Base-by-base conservation (phyloP, 1,139 yeast genomes). In the Saccharomyces hybrid region DNA sequence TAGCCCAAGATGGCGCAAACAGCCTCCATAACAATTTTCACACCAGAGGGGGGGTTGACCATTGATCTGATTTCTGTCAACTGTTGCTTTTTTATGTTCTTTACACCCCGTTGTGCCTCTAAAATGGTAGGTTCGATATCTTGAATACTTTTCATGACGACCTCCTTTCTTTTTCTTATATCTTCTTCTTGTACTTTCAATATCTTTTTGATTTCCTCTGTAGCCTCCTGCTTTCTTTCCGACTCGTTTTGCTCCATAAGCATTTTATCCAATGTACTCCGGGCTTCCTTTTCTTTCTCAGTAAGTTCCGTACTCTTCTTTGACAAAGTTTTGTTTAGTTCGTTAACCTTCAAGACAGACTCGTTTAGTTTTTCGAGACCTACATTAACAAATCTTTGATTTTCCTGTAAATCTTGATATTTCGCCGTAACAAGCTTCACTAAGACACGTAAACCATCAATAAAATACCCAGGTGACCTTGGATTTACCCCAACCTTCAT, bases 211-310 rank as follows among this genome's bases (percentile, higher is more conserved):
- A 93, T 86, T 50, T 82, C 85, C 11, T 87, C 74, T 0, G 96
- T 88, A 16, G 95, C 91, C 57, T 87, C 96, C 56, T 86, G 88
- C 60, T 86, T 88, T 56, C 96, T 74, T 67, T 93, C 98, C 0
- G 97, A 95, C 64, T 90, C 96, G 65, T 88, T 90, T 65, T 93
- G 98, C 52, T 89, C 95, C 0, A 78, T 73, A n/a, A 93, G 77
- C 88, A 93, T 88, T 53, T 76, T 81, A 61, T 84, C 82, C 52
- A 93, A 76, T 78, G 88, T 87, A 23, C 72, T 71, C 57, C 81
- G 79, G 0, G 97, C 96, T 60, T 85, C 88, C 16, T 68, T 64
- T 58, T 86, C 88, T 59, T 90, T 91, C 0, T 52, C 53, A 38
- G 70, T 68, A 46, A 93, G 73, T 29, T 71, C 73, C 1, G 59